Evolutionary conservation across 2,329 filamentous ascomycete genomes (phyloP), one percentile per base, ranked within the genome.

Genomic region (Beauveria bassiana): DNA sequence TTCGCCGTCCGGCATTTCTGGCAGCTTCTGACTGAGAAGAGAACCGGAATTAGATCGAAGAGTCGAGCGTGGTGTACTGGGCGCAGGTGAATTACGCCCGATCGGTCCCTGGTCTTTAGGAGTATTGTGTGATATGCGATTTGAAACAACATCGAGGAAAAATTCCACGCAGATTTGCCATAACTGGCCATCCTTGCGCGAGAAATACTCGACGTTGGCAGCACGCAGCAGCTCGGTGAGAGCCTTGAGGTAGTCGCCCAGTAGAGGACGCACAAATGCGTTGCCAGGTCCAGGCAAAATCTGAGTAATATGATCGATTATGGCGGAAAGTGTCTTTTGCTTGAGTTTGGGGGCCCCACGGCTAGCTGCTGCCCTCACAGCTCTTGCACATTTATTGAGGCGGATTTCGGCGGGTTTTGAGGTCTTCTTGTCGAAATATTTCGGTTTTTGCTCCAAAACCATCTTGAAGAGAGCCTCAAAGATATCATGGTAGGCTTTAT

Each of bases 281-380:
- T 85, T 85, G 59, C 86, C 82, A 3, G 75, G 74, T 0, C 78
- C 81, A 2, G 86, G 83, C 3, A 96, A 78, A 20, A 86, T 85
- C 65, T 96, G 86, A 3, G 85, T 87, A 64, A 98, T 88, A 73
- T 96, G 92, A 65, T 91, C 86, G 65, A 96, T 79, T 18, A 97
- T 77, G 6, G 89, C 85, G 67, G 87, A 83, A n/a, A 93, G 79
- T 0, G 92, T 93, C 71, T 91, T 96, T 63, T 81, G 79, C 68
- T 86, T 89, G 65, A 98, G 74, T 63, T 83, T 87, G 22, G 80
- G 75, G 38, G 87, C 78, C 24, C 90, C 89, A 59, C 88, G 82
- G 65, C 88, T 86, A 53, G 96, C 81, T 26, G 88, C 84, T 28
- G 87, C 78, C 59, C 91, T 87, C 61, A 98, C 75, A 8, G 88